A percentile compares a stretch with the other conserved stretches of the same genome.
Evolutionary conservation across 2,329 filamentous ascomycete genomes (phyloP).

Genomic region (Dothistroma pini): DNA sequence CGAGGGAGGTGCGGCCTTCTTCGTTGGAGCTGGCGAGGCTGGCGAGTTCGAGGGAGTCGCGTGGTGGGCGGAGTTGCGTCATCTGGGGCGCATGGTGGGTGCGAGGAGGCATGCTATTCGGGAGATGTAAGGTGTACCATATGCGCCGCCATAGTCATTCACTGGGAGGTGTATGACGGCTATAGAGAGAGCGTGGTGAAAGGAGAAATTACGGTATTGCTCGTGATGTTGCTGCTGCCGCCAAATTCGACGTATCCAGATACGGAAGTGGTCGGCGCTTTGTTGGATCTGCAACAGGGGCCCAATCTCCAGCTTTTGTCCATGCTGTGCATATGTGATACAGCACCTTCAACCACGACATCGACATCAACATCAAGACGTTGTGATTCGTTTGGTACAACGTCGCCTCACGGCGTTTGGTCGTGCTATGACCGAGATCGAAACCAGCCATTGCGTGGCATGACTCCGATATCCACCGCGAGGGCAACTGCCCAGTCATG

Average conservation of each 20-base stretch:
- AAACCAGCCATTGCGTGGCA: too few relatives aligned
- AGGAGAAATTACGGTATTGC: neutral
- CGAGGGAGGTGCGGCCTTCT: conserved; percentile 62
- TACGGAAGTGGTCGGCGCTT: neutral
- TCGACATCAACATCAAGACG: too few relatives aligned
- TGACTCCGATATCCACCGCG: too few relatives aligned
- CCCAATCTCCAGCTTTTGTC: neutral
- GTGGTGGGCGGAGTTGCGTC: conserved; percentile 42
- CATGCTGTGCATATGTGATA: too few relatives aligned
- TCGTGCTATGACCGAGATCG: too few relatives aligned
- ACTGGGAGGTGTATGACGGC: neutral
- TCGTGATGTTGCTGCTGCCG: neutral
- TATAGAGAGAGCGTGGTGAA: neutral
- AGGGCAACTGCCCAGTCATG: too few relatives aligned
- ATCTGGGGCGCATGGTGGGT: conserved; percentile 4
- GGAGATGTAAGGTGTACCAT: neutral
- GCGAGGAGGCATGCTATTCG: conserved; percentile 4
- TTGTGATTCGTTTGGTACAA: too few relatives aligned
- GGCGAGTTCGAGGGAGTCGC: conserved; percentile 94
- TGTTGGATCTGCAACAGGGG: neutral
- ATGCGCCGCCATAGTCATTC: neutral
- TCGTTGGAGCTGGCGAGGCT: conserved; percentile 78
- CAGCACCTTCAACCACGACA: too few relatives aligned
- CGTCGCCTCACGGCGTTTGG: too few relatives aligned
- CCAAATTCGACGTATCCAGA: neutral